Evolutionary conservation across 495 filamentous ascomycete species (phyloP).

Genomic region (Gamarada debralockiae): DNA sequence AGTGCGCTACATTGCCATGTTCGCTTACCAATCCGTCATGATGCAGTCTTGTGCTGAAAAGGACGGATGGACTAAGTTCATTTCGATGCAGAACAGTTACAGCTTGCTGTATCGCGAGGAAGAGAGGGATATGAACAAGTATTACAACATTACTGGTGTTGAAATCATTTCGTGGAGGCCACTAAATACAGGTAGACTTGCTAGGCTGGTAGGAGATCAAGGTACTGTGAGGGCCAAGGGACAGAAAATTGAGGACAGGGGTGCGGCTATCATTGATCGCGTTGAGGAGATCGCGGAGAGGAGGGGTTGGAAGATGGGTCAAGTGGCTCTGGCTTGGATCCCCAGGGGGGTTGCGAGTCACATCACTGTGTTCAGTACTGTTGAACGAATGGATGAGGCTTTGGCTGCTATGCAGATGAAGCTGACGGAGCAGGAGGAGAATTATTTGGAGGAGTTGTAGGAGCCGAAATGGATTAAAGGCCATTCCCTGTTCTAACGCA

Average conservation of each 20-base stretch:
- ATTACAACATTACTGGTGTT: conserved; percentile 68
- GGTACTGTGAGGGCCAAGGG: conserved; percentile 14
- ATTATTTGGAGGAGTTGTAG: conserved; percentile 59
- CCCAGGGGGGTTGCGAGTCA: conserved; percentile 43
- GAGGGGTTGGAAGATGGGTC: conserved; percentile 52
- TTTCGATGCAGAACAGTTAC: conserved; percentile 72
- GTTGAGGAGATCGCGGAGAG: conserved; percentile 49
- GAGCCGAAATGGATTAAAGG: conserved; percentile 35
- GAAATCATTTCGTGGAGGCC: conserved; percentile 32
- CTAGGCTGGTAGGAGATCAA: conserved; percentile 25
- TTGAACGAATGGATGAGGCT: conserved; percentile 54
- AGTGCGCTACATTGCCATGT: conserved; percentile 64
- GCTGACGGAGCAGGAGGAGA: conserved; percentile 52
- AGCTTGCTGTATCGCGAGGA: conserved; percentile 73
- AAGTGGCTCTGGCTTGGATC: conserved; percentile 57
- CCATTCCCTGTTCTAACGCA: no score
- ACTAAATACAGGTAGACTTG: conserved; percentile 47
- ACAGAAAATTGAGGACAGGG: not conserved
- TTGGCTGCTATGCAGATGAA: conserved; percentile 39
- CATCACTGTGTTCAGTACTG: conserved; percentile 53
- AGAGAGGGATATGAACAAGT: conserved; percentile 69
- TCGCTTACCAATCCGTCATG: conserved; percentile 55
- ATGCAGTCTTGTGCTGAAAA: conserved; percentile 59
- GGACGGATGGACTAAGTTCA: conserved; percentile 68
- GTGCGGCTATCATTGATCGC: conserved; percentile 35